Evolutionary conservation across 139 green algal genomes (phyloP).

Genomic region (Volvox africanus): DNA sequence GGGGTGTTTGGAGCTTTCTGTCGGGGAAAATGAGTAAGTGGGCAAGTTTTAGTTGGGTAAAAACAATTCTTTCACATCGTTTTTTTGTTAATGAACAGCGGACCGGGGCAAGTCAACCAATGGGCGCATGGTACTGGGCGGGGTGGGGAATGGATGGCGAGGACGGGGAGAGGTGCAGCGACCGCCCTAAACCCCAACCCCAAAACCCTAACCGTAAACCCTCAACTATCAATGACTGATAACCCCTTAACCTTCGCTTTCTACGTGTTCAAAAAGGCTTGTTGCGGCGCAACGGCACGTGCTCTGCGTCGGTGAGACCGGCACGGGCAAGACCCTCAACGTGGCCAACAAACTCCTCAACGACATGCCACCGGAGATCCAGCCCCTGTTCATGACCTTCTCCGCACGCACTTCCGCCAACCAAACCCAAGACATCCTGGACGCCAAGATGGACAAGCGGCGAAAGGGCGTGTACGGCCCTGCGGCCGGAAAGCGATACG

Average conservation of each 20-base stretch:
- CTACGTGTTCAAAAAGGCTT: conserved; percentile 42
- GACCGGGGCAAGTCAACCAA: no score
- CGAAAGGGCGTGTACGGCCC: conserved; percentile 77
- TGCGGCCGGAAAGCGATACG: conserved; percentile 66
- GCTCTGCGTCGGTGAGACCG: conserved; percentile 88
- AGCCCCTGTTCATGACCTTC: conserved; percentile 87
- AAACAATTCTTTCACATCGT: no score
- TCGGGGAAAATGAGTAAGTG: background rate
- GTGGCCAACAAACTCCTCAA: conserved; percentile 80
- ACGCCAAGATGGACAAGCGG: conserved; percentile 84
- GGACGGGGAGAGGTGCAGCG: no score
- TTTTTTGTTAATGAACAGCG: no score
- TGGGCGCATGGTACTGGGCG: background rate
- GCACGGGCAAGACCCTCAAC: conserved; percentile 88
- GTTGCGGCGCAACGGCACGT: conserved; percentile 72
- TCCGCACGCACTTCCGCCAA: conserved; percentile 82
- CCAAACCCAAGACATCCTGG: conserved; percentile 86
- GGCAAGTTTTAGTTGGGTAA: no score
- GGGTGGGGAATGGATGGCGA: no score
- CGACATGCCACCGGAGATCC: conserved; percentile 71
- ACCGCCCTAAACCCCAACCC: background rate
- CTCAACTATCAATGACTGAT: no score
- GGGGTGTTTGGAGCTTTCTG: background rate
- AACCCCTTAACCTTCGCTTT: no score
- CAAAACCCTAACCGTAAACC: background rate